Percentiles rank a stretch among this genome's conserved stretches.
Conservation (phyloP, 2,329 filamentous ascomycete species). For the Coniosporium tulheliwenetii region DNA sequence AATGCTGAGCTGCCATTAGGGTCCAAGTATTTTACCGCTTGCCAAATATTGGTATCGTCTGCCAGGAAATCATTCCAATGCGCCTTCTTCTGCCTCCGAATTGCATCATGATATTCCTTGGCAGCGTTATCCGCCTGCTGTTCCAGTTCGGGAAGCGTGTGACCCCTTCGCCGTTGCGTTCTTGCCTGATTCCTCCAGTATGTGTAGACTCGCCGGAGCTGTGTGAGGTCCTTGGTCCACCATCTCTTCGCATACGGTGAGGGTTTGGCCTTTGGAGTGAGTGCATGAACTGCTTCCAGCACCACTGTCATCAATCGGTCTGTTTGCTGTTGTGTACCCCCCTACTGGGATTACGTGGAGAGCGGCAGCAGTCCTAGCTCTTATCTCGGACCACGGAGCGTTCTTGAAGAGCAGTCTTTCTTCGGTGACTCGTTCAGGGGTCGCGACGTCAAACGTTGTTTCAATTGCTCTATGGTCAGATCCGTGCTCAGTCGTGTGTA, state of each 20-base stretch:
- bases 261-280: constrained; percentile 11
- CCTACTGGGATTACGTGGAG: too few relatives aligned
- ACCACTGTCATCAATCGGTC: constrained; percentile 2
- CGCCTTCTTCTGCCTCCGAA: constrained; percentile 8
- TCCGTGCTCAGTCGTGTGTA: background rate
- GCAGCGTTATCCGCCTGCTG: constrained; percentile 7
- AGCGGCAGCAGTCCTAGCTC: background rate
- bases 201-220: constrained; percentile 12
- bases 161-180: constrained; percentile 6
- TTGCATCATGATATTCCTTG: constrained; percentile 12
- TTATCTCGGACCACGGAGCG: background rate
- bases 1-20: background rate
- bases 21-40: background rate
- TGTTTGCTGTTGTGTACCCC: background rate
- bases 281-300: constrained; percentile 4
- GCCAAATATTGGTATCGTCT: constrained; percentile 2
- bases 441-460: background rate
- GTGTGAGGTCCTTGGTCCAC: constrained; percentile 14
- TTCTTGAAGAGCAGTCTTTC: background rate
- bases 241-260: constrained; percentile 14
- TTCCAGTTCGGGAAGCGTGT: constrained; percentile 5
- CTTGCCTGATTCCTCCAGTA: constrained; percentile 14
- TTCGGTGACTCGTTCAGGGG: background rate
- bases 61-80: constrained; percentile 4
- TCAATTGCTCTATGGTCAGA: background rate